Evolutionary conservation across 2,329 filamentous ascomycete genomes (phyloP), one percentile per base, ranked within the genome.

Genomic region (Xylariaceae sp.): DNA sequence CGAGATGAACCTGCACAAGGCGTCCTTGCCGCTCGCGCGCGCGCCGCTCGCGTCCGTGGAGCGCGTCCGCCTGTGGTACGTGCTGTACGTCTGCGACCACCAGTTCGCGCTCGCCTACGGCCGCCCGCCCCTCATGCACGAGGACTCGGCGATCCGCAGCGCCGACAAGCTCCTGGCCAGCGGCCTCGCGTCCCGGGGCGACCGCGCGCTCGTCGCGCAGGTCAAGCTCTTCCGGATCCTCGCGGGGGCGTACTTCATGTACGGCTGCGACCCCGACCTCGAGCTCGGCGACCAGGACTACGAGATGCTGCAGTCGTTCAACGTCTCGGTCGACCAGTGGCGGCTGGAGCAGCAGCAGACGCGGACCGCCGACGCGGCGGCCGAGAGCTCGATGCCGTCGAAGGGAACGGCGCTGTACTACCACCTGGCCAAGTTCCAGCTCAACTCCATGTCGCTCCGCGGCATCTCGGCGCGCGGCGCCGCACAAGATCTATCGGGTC

Each of bases 51-150:
- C 74, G 41, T 68, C 75, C 40, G 73, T 74, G 52, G 71, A 78
- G 42, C 67, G 73, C 13, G 71, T 77, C 7, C 66, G 79, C 18
- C 61, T 83, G 4, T 83, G 78, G 77, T 82, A 81, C 55, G 54
- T 60, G 47, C 52, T 62, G 0, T 61, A 60, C 37, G 53, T 61
- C 1, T 62, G 59, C 43, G 58, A 63, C 15, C 59, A 57, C 26
- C 60, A 63, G 34, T 60, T 61, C 39, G 59, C 56, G 32, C 60
- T 62, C 32, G 57, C 58, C 3, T 62, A 61, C 26, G 57, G 59
- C 1, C 52, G 60, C 2, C 59, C 60, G 11, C 54, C 59, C 0
- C 56, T 59, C 44, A 59, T 61, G 19, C 34, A 39, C 19, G 54
- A 48, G 39, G 41, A 34, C 8, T 39, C 40, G 17, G 41, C 45